A percentile compares a stretch with the other conserved stretches of the same genome.
phyloP scores from a whole-genome alignment of 1,284 basidiomycete species.

The Cryptococcus sp. region DNA sequence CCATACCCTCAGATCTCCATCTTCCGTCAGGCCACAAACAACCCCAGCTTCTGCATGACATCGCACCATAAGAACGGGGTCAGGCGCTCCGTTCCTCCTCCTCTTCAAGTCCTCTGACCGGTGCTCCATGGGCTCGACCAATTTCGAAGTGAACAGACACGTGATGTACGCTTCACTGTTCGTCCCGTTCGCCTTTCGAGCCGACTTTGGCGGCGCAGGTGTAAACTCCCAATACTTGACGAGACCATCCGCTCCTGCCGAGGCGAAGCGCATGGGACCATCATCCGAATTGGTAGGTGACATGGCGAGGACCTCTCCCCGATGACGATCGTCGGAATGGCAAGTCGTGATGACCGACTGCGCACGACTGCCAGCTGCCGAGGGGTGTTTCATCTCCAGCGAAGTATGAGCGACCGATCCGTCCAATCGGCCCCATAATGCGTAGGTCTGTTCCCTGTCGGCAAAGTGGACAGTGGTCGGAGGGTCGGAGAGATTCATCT shows the following conservation, averaged over 20 bases:
- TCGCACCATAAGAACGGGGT: conserved; percentile 29
- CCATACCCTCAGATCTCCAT: conserved; percentile 39
- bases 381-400: conserved; percentile 29
- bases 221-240: conserved; percentile 41
- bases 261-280: conserved; percentile 28
- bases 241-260: conserved; percentile 40
- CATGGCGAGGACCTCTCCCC: conserved; percentile 30
- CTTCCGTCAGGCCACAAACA: conserved; percentile 33
- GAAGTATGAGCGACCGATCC: conserved; percentile 41
- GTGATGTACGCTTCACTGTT: conserved; percentile 14
- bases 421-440: conserved; percentile 38
- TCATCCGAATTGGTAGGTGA: conserved; percentile 7
- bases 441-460: conserved; percentile 25
- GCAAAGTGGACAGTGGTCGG: conserved; percentile 31
- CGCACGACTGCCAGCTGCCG: conserved; percentile 33
- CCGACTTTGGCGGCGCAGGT: conserved; percentile 14
- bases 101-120: conserved; percentile 31
- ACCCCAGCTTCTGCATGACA: conserved; percentile 27
- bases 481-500: conserved; percentile 21
- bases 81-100: conserved; percentile 24
- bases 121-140: conserved; percentile 19
- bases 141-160: conserved; percentile 33
- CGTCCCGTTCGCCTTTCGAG: conserved; percentile 18
- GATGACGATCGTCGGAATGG: conserved; percentile 23
- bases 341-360: conserved; percentile 32